Conservation (phyloP, 2,329 filamentous ascomycete species). For the Didymella arachidicola region DNA sequence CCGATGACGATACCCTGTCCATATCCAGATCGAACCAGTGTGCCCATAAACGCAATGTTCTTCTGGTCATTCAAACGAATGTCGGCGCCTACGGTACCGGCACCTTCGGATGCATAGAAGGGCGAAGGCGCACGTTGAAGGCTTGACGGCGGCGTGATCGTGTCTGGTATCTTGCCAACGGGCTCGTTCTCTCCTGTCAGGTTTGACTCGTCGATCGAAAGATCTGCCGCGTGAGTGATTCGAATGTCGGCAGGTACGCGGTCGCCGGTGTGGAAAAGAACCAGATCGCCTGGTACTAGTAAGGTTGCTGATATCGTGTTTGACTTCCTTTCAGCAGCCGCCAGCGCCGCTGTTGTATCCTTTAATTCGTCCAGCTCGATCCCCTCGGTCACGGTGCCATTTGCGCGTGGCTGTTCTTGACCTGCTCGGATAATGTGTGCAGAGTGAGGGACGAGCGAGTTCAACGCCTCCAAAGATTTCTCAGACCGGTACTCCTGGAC, state of each 20-base stretch:
- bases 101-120: constrained; percentile 65
- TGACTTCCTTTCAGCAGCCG: constrained; percentile 74
- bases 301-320: constrained; percentile 86
- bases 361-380: constrained; percentile 60
- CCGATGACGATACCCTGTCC: constrained; percentile 97
- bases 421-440: constrained; percentile 83
- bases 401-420: constrained; percentile 34
- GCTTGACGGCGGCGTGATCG: constrained; percentile 56
- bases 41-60: constrained; percentile 99
- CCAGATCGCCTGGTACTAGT: constrained; percentile 89
- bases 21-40: constrained; percentile 90
- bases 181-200: constrained; percentile 96
- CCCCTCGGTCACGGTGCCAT: constrained; percentile 35
- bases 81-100: constrained; percentile 68
- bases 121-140: constrained; percentile 61
- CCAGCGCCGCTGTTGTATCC: constrained; percentile 66
- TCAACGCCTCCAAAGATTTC: constrained; percentile 94
- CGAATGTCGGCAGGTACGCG: constrained; percentile 95
- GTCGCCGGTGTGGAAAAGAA: constrained; percentile 94
- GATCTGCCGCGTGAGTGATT: constrained; percentile 86
- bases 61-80: constrained; percentile 76
- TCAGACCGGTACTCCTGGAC: constrained; percentile 97
- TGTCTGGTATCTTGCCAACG: constrained; percentile 77
- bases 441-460: constrained; percentile 91
- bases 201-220: constrained; percentile 96